phyloP scores from a whole-genome alignment of 805 yeast genomes.

The Teunomyces gatunensis region DNA sequence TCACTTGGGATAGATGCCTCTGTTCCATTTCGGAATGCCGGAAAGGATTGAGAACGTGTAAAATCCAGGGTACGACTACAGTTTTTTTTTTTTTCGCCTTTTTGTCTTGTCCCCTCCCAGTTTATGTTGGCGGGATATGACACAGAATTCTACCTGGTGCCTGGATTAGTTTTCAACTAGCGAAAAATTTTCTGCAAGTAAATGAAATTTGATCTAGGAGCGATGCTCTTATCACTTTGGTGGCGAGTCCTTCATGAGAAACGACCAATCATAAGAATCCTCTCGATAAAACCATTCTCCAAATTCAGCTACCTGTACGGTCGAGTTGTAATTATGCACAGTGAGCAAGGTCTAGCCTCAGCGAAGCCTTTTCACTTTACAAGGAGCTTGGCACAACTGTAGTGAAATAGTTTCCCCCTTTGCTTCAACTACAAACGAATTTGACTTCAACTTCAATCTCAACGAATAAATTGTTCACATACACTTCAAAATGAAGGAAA shows the following conservation, averaged over 20 bases:
- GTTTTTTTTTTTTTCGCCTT: background rate
- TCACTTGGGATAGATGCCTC: background rate
- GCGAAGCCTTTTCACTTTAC: background rate
- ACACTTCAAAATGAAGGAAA: background rate
- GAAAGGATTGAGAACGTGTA: background rate
- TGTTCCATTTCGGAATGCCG: background rate
- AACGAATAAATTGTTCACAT: too few relatives aligned
- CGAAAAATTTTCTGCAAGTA: background rate
- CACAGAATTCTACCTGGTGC: background rate
- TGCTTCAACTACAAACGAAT: too few relatives aligned
- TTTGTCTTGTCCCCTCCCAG: background rate
- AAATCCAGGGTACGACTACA: background rate
- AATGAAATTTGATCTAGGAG: slow-evolving; percentile 1
- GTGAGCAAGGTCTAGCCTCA: background rate
- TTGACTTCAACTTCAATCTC: too few relatives aligned
- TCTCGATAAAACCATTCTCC: background rate
- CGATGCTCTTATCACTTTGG: background rate
- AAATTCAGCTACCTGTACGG: background rate
- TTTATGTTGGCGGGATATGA: background rate
- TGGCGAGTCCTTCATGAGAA: background rate
- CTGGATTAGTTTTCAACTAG: background rate
- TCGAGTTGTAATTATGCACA: background rate
- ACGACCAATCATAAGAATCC: background rate
- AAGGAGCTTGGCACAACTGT: background rate
- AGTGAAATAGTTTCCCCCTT: too few relatives aligned